Evolutionary conservation across 805 yeast genomes (phyloP), one percentile per base, ranked within the genome.

Genomic region (Nematodospora valgi): DNA sequence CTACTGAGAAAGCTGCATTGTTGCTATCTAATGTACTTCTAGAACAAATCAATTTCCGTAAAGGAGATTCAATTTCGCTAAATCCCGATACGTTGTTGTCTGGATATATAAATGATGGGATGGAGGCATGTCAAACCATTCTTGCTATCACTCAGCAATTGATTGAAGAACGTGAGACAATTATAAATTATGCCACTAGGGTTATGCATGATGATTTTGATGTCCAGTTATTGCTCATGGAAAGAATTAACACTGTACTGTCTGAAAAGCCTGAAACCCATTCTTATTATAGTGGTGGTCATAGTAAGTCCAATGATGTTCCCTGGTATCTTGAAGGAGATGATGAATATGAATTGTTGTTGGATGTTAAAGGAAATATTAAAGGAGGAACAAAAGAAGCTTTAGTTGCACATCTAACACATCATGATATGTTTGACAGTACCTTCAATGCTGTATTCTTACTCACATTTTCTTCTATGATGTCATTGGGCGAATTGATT

Each of bases 301-400:
- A 59, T 30, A 59, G 58, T 37, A 54, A 53, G 34, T 55, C 49
- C 12, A 62, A 50, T 16, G 76, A 76, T 41, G 56, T 67, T 2
- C 87, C 88, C 3, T 85, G 93, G 93, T 83, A 67, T 48, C 60
- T 84, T 48, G 82, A 78, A 37, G 74, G 82, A 4, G 88, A 82
- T 44, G 79, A 76, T 34, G 86, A 77, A 41, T 70, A 56, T 43
- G 78, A 74, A 39, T 60, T 57, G 28, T 48, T 67, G 17, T 79
- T 77, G 47, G 93, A 86, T 44, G 62, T 77, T 20, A 76, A 78
- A 40, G 93, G 89, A 2, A 70, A 70, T 35, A 72, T 88, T 23
- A 83, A 82, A 54, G 97, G 96, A 34, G 97, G 96, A 4, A 76
- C 94, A 0, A 72, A 77, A 29, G 79, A 74, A 28, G 94, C 95